A percentile compares a stretch with the other conserved stretches of the same genome.
Evolutionary conservation across 169 alveolate species (phyloP).

Genomic region (Plasmodium gonderi): DNA sequence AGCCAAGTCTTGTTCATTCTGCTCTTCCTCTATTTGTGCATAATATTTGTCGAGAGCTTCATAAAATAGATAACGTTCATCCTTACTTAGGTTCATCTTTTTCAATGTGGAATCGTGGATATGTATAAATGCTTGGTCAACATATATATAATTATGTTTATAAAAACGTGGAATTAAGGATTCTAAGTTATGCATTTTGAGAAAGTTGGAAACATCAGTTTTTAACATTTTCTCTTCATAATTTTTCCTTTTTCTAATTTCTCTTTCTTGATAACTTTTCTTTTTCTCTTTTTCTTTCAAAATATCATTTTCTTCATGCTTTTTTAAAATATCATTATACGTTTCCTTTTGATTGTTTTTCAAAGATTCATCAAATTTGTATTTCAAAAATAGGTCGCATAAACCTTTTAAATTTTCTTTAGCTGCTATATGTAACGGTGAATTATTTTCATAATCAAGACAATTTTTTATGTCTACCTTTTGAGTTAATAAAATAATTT

Average conservation of each 20-base stretch:
- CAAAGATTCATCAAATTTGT: conserved; percentile 46
- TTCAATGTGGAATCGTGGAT: conserved; percentile 29
- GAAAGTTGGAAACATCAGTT: conserved; percentile 74
- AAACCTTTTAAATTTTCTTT: conserved; percentile 45
- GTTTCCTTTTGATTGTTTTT: conserved; percentile 72
- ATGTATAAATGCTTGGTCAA: conserved; percentile 48
- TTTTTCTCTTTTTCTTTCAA: conserved; percentile 61
- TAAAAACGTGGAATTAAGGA: conserved; percentile 38
- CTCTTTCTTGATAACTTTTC: conserved; percentile 61
- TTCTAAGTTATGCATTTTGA: conserved; percentile 38
- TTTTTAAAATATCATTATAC: conserved; percentile 65
- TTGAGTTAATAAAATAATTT: conserved; percentile 49
- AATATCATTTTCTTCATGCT: conserved; percentile 46
- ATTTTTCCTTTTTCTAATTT: conserved; percentile 56
- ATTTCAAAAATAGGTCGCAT: conserved; percentile 48
- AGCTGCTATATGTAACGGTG: conserved; percentile 75
- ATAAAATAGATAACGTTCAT: conserved; percentile 21
- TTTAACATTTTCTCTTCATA: conserved; percentile 59
- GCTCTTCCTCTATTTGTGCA: conserved; percentile 16
- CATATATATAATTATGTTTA: conserved; percentile 58
- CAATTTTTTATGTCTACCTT: conserved; percentile 64
- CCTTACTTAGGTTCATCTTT: conserved; percentile 59
- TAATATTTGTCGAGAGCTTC: conserved; percentile 30
- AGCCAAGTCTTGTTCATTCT: conserved; percentile 17
- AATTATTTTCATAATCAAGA: conserved; percentile 48